phyloP scores from a whole-genome alignment of 495 filamentous ascomycete genomes.

The Podospora comata region DNA sequence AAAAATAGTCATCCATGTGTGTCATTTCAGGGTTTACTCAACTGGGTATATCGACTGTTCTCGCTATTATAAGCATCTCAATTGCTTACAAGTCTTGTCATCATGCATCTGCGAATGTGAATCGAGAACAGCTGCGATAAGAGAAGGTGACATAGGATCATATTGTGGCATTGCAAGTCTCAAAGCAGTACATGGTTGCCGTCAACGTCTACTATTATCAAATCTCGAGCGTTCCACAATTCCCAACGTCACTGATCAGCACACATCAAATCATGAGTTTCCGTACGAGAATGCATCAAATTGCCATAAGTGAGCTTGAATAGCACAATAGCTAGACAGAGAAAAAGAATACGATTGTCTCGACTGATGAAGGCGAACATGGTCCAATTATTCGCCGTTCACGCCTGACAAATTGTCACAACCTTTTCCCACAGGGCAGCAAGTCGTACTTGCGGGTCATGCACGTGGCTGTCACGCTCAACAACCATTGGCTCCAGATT shows the following conservation, averaged over 20 bases:
- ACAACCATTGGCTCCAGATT: not conserved
- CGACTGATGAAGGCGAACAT: not conserved
- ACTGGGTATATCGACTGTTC: no score
- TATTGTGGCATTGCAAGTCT: no score
- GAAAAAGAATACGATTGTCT: not conserved
- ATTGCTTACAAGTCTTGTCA: no score
- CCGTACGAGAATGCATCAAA: not conserved
- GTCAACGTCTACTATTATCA: no score
- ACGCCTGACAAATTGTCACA: not conserved
- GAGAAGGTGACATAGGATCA: no score
- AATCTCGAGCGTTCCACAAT: no score
- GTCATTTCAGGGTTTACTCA: no score
- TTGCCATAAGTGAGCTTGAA: not conserved
- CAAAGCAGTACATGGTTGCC: no score
- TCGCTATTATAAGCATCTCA: no score
- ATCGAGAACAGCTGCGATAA: no score
- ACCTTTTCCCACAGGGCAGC: not conserved
- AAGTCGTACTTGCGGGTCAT: not conserved
- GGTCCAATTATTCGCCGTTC: not conserved
- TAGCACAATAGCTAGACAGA: not conserved
- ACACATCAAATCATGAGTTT: not conserved
- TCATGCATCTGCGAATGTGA: no score
- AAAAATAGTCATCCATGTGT: no score
- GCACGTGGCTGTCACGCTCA: not conserved
- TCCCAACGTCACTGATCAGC: not conserved